A percentile compares a stretch with the other conserved stretches of the same genome.
Evolutionary conservation across 805 yeast genomes (phyloP).

Genomic region (Myxozyma lipomycoides): DNA sequence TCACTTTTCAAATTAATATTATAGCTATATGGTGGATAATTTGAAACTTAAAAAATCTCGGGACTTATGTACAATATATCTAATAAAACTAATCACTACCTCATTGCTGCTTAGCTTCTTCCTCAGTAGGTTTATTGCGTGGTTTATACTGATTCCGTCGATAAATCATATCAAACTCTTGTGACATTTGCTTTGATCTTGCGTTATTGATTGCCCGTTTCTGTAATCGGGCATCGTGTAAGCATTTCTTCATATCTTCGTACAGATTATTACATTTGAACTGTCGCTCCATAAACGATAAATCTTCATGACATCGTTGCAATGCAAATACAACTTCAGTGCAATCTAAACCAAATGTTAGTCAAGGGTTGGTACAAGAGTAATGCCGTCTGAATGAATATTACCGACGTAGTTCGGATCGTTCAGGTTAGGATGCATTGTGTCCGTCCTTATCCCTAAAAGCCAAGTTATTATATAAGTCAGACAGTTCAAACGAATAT

Average conservation of each 20-base stretch:
- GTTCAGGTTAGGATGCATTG: conserved; percentile 30
- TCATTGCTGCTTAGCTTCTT: too few species aligned
- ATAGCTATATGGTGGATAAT: too few species aligned
- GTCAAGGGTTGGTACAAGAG: too few species aligned
- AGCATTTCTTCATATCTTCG: conserved; percentile 70
- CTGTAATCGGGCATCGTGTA: conserved; percentile 73
- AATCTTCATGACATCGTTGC: conserved; percentile 78
- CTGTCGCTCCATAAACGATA: conserved; percentile 62
- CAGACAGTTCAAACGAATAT: too few species aligned
- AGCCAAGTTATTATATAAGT: too few species aligned
- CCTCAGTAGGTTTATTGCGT: too few species aligned
- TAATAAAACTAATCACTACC: too few species aligned
- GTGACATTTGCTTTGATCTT: not conserved
- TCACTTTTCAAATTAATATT: too few species aligned
- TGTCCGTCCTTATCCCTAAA: too few species aligned
- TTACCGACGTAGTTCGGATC: conserved; percentile 29
- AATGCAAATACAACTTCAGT: conserved; percentile 78
- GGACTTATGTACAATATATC: too few species aligned
- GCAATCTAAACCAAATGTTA: conserved; percentile 59
- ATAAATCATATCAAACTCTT: not conserved
- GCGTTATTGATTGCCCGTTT: conserved; percentile 51
- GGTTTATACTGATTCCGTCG: not conserved
- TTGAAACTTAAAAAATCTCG: too few species aligned
- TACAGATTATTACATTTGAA: conserved; percentile 85
- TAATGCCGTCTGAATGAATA: too few species aligned